Evolutionary conservation across 2,329 filamentous ascomycete genomes (phyloP).

Genomic region (Penicillium aurantiogriseum): DNA sequence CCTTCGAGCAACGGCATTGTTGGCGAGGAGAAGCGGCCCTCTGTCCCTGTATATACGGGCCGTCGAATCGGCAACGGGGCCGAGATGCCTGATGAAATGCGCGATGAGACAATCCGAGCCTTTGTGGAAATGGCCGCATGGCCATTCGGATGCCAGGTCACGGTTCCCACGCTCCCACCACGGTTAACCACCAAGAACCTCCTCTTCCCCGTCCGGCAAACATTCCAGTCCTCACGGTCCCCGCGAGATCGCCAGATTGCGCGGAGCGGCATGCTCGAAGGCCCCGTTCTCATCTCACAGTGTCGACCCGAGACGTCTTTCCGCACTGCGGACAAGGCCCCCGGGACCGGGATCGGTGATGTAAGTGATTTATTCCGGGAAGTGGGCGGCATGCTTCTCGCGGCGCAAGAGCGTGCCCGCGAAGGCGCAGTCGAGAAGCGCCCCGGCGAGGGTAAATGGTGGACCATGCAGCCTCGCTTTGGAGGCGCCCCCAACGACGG

Average conservation of each 20-base stretch:
- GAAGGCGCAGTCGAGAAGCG: slow-evolving; percentile 52
- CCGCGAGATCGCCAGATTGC: slow-evolving; percentile 54
- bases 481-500: slow-evolving; percentile 49
- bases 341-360: slow-evolving; percentile 36
- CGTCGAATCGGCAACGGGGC: slow-evolving; percentile 56
- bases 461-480: slow-evolving; percentile 57
- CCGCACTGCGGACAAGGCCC: slow-evolving; percentile 33
- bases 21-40: not conserved
- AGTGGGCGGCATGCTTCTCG: slow-evolving; percentile 55
- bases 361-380: slow-evolving; percentile 58
- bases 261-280: slow-evolving; percentile 56
- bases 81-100: slow-evolving; percentile 59
- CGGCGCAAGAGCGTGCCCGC: slow-evolving; percentile 61
- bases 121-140: slow-evolving; percentile 59
- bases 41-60: slow-evolving; percentile 52
- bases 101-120: slow-evolving; percentile 55
- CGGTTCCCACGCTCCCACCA: slow-evolving; percentile 48
- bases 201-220: slow-evolving; percentile 58
- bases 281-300: slow-evolving; percentile 57
- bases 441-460: slow-evolving; percentile 60
- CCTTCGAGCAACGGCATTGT: not conserved
- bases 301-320: slow-evolving; percentile 57
- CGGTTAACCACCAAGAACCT: slow-evolving; percentile 50
- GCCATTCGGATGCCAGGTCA: slow-evolving; percentile 57
- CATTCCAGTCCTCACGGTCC: slow-evolving; percentile 53